A percentile compares a stretch with the other conserved stretches of the same genome.
These are phyloP conservation scores for Pseudogymnoascus sp. DNA, from an alignment of 2,329 filamentous ascomycete genomes.

Conservation along the genomic window DNA sequence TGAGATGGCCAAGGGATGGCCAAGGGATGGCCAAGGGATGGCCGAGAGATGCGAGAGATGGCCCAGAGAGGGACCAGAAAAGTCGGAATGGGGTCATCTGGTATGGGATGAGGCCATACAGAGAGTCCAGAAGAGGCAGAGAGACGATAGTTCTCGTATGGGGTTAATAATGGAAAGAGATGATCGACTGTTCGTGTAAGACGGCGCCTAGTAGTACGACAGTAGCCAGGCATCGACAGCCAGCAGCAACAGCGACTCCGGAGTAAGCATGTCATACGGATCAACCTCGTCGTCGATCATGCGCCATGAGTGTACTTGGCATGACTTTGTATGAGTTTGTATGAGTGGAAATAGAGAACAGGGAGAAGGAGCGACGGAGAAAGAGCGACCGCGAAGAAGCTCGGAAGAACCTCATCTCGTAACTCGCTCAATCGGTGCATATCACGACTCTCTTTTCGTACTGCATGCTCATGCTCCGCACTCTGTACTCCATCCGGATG, in stretches of 20 bases:
- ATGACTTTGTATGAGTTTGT: not conserved
- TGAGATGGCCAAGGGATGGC: not conserved
- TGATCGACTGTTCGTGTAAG: not conserved
- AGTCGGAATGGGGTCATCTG: not conserved
- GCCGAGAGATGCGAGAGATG: not conserved
- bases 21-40: not conserved
- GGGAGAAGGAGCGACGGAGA: not conserved
- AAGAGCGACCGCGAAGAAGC: not conserved
- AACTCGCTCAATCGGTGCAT: conserved; percentile 1
- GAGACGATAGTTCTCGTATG: not conserved
- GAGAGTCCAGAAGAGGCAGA: not conserved
- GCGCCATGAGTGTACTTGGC: not conserved
- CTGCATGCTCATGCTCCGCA: not conserved
- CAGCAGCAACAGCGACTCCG: not conserved
- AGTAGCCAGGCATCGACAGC: not conserved
- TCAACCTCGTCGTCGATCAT: conserved; percentile 3
- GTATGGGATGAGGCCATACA: not conserved
- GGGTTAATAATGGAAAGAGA: not conserved
- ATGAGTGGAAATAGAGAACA: not conserved
- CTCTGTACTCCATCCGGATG: not conserved
- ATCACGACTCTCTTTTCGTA: not conserved
- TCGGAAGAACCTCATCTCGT: not conserved
- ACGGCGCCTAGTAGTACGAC: not conserved
- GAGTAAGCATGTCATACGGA: not conserved
- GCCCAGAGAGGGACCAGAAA: not conserved